A percentile compares a stretch with the other conserved stretches of the same genome.
phyloP scores from a whole-genome alignment of 2,329 filamentous ascomycete species.

The Chaetomium strumarium region DNA sequence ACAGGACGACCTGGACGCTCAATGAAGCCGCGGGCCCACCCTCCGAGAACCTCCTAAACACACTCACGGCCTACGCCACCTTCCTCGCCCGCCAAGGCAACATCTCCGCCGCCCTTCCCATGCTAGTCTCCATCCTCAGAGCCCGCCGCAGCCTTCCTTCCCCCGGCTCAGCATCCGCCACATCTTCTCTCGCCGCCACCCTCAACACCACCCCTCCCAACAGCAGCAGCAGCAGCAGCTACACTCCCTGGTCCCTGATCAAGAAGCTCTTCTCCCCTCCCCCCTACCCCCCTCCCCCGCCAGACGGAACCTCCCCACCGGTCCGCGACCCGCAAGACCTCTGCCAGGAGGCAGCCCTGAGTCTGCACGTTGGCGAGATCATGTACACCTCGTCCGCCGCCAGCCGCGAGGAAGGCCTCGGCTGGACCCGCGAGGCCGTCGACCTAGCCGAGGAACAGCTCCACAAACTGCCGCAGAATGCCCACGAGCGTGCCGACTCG shows the following conservation, averaged over 20 bases:
- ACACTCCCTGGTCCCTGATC: conserved; percentile 19
- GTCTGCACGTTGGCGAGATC: conserved; percentile 91
- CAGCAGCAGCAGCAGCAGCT: conserved; percentile 9
- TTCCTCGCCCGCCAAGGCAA: conserved; percentile 68
- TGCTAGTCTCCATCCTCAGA: conserved; percentile 78
- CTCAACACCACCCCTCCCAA: conserved; percentile 12
- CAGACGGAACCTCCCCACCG: conserved; percentile 63
- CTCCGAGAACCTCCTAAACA: conserved; percentile 66
- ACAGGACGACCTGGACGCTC: conserved; percentile 59
- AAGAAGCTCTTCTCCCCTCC: conserved; percentile 39
- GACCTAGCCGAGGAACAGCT: conserved; percentile 69
- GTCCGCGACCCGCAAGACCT: conserved; percentile 57
- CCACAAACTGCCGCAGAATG: conserved; percentile 35
- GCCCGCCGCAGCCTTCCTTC: conserved; percentile 60
- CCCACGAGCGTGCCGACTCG: conserved; percentile 28
- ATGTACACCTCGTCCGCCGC: conserved; percentile 63
- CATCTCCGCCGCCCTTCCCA: conserved; percentile 65
- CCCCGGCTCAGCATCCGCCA: conserved; percentile 21
- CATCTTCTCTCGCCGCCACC: conserved; percentile 26
- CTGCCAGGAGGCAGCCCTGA: conserved; percentile 81
- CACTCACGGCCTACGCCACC: conserved; percentile 71
- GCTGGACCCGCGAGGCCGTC: conserved; percentile 86
- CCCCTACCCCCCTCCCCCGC: conserved; percentile 63
- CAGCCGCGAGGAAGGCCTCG: conserved; percentile 62
- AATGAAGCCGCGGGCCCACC: conserved; percentile 51